phyloP scores from a whole-genome alignment of 2,329 filamentous ascomycete genomes.

The Exophiala dermatitidis region DNA sequence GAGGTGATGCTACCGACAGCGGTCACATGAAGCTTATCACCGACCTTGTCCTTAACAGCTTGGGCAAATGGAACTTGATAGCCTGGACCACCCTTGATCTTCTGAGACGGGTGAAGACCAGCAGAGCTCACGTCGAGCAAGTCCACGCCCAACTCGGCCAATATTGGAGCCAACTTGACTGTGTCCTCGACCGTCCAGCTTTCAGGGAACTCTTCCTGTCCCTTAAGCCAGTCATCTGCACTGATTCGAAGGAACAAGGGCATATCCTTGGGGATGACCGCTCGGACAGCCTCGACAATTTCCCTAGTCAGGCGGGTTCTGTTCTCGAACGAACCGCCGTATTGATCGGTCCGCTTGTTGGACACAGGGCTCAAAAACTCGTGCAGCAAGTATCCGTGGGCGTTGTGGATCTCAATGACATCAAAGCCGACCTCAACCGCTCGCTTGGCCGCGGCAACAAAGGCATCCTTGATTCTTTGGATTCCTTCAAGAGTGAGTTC shows the following conservation, averaged over 20 bases:
- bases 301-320: slow-evolving; percentile 62
- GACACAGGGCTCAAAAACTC: slow-evolving; percentile 61
- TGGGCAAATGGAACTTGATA: slow-evolving; percentile 71
- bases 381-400: slow-evolving; percentile 70
- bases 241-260: slow-evolving; percentile 67
- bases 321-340: slow-evolving; percentile 53
- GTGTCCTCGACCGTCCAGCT: slow-evolving; percentile 64
- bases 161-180: slow-evolving; percentile 54
- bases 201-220: slow-evolving; percentile 47
- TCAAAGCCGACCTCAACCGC: slow-evolving; percentile 67
- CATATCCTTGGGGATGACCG: slow-evolving; percentile 57
- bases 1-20: slow-evolving; percentile 68
- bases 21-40: slow-evolving; percentile 62
- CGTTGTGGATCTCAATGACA: slow-evolving; percentile 71
- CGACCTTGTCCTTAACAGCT: slow-evolving; percentile 64
- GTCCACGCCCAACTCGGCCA: slow-evolving; percentile 70
- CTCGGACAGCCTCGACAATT: slow-evolving; percentile 55
- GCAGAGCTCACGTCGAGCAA: slow-evolving; percentile 74
- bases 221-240: slow-evolving; percentile 69
- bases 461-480: slow-evolving; percentile 32
- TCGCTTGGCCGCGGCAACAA: slow-evolving; percentile 44
- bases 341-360: slow-evolving; percentile 60
- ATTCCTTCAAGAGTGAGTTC: slow-evolving; percentile 66
- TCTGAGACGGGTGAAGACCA: slow-evolving; percentile 41
- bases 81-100: slow-evolving; percentile 46